Evolutionary conservation across 768 basidiomycete species (phyloP), one percentile per base, ranked within the genome.

Genomic region (Mycena olivaceomarginata): DNA sequence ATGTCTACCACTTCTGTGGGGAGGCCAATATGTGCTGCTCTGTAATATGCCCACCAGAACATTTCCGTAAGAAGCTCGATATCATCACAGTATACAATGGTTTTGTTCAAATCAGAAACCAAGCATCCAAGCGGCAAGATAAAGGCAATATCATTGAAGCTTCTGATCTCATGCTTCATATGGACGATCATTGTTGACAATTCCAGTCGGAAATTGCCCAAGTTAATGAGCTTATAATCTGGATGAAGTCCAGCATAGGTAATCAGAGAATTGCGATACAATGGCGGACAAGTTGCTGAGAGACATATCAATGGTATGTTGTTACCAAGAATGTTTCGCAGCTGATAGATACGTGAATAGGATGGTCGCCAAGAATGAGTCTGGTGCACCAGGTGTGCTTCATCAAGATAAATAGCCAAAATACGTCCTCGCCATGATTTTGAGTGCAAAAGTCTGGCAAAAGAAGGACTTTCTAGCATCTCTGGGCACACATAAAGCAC

Each of bases 381-480:
- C 59, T 80, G 77, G 62, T 31, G 31, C 31, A 31, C 31, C 31
- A 31, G 31, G 31, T 31, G 31, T 31, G 31, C 31, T 31, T 31
- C 80, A 57, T 83, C 80, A 48, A 83, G 64, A 39, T 81, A 82
- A 25, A 82, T 63, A 4, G 68, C 80, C 12, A 80, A 82, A 15
- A 83, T 41, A 8, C 76, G 76, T 4, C 78, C 75, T 56, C 69
- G 25, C 66, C 80, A 83, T 18, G 76, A 73, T 15, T 71, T 62
- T 1, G 80, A 79, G 59, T 81, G 70, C 8, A 82, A 45, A 20
- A 82, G 71, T 5, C 72, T 66, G 1, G 80, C 82, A 72, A 81
- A 71, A 5, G 76, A 25, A 20, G 80, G 82, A 39, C 73, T 82
- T 53, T 83, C 80, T 39, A 82, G 79, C 82, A 83, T 83, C 67